Conservation (phyloP, 2,329 filamentous ascomycete species). For the Fusarium sambucinum region DNA sequence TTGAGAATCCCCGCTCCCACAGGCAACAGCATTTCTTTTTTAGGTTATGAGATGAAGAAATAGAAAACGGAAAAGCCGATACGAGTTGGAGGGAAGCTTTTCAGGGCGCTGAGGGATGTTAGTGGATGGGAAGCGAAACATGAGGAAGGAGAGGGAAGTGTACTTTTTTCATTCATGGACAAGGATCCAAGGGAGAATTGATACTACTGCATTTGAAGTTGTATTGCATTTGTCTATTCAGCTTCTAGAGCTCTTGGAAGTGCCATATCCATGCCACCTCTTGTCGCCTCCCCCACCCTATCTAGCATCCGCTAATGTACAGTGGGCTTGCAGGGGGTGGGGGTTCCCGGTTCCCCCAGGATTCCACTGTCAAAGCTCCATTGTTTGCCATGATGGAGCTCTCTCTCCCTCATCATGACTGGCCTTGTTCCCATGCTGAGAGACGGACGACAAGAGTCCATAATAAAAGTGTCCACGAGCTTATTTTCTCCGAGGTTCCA, state of each 20-base stretch:
- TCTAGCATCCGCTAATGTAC: neutral
- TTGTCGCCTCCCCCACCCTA: conserved; percentile 35
- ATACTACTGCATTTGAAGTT: neutral
- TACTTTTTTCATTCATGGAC: neutral
- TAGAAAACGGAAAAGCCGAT: conserved; percentile 5
- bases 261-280: conserved; percentile 4
- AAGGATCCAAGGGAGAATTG: neutral
- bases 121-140: neutral
- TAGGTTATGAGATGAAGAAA: neutral
- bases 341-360: conserved; percentile 30
- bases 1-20: conserved; percentile 12
- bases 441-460: conserved; percentile 11
- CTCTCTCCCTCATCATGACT: conserved; percentile 34
- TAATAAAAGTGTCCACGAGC: conserved; percentile 34
- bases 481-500: conserved; percentile 25
- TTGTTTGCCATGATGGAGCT: conserved; percentile 40
- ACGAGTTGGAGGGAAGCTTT: neutral
- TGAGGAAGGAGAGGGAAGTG: conserved; percentile 4
- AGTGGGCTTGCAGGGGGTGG: conserved; percentile 37
- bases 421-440: conserved; percentile 4
- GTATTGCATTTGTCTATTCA: conserved; percentile 5
- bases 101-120: neutral
- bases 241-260: conserved; percentile 15
- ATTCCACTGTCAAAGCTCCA: conserved; percentile 28
- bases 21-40: conserved; percentile 44